These are phyloP conservation scores for Inosperma sp. DNA, from an alignment of 768 basidiomycete species.

Conservation along the genomic window DNA sequence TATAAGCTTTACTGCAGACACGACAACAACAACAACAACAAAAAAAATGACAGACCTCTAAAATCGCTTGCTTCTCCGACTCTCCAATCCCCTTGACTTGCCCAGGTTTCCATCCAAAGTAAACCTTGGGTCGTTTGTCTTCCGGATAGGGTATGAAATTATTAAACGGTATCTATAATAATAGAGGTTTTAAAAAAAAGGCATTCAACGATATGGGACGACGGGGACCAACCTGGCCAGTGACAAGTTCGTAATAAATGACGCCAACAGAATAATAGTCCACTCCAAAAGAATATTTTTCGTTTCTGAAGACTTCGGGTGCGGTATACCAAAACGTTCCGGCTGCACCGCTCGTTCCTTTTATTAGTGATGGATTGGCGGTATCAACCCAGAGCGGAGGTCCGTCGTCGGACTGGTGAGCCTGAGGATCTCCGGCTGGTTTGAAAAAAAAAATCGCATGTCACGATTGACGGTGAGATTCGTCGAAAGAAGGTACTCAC, in stretches of 20 bases:
- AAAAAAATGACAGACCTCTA: constrained; percentile 11
- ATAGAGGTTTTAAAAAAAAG: background rate
- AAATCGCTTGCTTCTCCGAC: constrained; percentile 18
- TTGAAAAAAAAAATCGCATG: too few species aligned
- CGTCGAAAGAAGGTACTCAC: too few species aligned
- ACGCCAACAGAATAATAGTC: constrained; percentile 84
- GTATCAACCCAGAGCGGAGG: constrained; percentile 24
- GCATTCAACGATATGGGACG: background rate
- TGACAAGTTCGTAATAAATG: constrained; percentile 67
- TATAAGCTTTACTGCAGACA: background rate
- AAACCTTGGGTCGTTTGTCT: constrained; percentile 20
- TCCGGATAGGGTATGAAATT: constrained; percentile 22
- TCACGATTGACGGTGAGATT: too few species aligned
- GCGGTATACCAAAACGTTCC: constrained; percentile 34
- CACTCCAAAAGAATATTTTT: constrained; percentile 31
- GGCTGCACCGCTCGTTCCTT: constrained; percentile 21
- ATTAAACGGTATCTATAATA: constrained; percentile 23
- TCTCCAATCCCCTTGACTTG: constrained; percentile 19
- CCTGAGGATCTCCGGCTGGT: too few species aligned
- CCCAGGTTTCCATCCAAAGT: constrained; percentile 23
- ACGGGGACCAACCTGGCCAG: constrained; percentile 40
- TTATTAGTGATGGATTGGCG: constrained; percentile 23
- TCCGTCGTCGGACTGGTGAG: too few species aligned
- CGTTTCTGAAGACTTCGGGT: constrained; percentile 31
- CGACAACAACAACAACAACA: background rate